Percentiles rank a stretch among this genome's conserved stretches.
Evolutionary conservation across 352 stramenopile species (phyloP).

Genomic region (Lagenidium giganteum): DNA sequence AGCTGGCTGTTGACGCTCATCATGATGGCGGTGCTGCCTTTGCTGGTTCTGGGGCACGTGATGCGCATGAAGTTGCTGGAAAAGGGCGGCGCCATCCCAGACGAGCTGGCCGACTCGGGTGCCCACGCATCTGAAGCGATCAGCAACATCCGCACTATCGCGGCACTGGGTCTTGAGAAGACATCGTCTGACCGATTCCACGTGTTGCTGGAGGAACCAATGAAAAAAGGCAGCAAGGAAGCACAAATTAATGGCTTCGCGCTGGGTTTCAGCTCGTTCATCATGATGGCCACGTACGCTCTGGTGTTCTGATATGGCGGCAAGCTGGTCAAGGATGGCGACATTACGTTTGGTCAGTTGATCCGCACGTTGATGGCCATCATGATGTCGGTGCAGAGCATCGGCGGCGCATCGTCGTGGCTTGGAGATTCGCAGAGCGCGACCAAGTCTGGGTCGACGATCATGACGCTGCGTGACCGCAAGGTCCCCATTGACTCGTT

Average conservation of each 20-base stretch:
- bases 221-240: conserved; percentile 10
- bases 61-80: conserved; percentile 14
- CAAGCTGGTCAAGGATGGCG: conserved; percentile 19
- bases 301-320: conserved; percentile 47
- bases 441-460: conserved; percentile 20
- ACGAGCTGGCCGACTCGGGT: conserved; percentile 16
- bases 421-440: conserved; percentile 4
- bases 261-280: conserved; percentile 61
- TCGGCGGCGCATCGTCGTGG: conserved; percentile 9
- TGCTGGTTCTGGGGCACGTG: conserved; percentile 23
- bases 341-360: conserved; percentile 26
- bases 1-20: conserved; percentile 43
- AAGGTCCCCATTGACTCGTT: conserved; percentile 37
- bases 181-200: conserved; percentile 9
- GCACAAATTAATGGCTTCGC: conserved; percentile 24
- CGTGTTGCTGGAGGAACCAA: conserved; percentile 10
- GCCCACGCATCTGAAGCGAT: conserved; percentile 26
- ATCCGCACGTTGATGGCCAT: conserved; percentile 30
- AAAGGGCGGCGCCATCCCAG: background rate
- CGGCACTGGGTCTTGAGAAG: conserved; percentile 20
- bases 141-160: conserved; percentile 26
- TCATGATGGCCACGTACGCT: conserved; percentile 24
- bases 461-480: conserved; percentile 28
- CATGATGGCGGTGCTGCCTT: conserved; percentile 34
- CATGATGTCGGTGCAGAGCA: conserved; percentile 24